Evolutionary conservation across 805 yeast species (phyloP), one percentile per base, ranked within the genome.

Genomic region (Osmozyma mogii): DNA sequence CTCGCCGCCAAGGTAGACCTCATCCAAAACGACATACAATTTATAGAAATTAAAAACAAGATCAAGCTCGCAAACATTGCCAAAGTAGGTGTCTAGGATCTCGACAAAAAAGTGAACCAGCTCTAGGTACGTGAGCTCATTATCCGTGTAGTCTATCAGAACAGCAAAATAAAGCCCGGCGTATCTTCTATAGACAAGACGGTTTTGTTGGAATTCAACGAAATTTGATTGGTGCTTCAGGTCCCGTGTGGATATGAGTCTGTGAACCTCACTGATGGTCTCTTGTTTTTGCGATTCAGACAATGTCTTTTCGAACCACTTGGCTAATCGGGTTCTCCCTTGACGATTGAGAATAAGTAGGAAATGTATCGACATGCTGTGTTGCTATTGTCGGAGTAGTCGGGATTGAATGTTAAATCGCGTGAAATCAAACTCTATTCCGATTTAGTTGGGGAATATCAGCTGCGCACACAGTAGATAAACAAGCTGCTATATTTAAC

Each of bases 1-100:
- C 52, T 92, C 96, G 9, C 98, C 98, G 9, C 88, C 95, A 27
- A 84, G 50, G 45, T 80, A 84, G 51, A 92, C 69, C 54, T 88
- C 96, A 52, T 92, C 96, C 35, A 92, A 52, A 6, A 87, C 80
- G 31, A 72, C 67, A 52, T 87, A 84, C 9, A 84, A 78, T 52
- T 81, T 84, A 63, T 79, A 78, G 56, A 89, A 89, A 55, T 87
- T 85, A 63, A 88, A 92, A 13, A 92, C 94, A 33, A 92, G 68
- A 52, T 89, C 97, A 42, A 89, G 66, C 56, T 89, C 96, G 58
- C 96, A 88, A 6, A 89, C 97, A 46, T 78, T 85, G 40, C 85
- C 80, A 47, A 89, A 89, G 51, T 78, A 84, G 9, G 77, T 66
- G 52, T 89, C 97, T 32, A 89, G 60, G 6, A 85, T 75, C 56